Evolutionary conservation across 2,329 filamentous ascomycete species (phyloP), one percentile per base, ranked within the genome.

Genomic region (Verticillium longisporum): DNA sequence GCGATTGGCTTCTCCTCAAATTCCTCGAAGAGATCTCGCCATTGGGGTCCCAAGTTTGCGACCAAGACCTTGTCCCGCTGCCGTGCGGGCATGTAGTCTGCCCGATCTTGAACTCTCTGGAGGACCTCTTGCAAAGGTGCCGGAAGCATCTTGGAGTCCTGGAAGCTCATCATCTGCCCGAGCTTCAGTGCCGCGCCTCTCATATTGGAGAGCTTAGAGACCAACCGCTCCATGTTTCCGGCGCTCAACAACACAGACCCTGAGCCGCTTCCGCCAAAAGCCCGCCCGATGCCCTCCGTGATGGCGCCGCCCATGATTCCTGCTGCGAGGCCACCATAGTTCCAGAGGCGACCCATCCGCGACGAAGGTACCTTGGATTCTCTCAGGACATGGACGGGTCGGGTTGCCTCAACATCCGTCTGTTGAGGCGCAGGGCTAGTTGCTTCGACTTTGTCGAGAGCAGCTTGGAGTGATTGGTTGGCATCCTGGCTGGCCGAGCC

Each of bases 91-190:
- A 99, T 99, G 74, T 98, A 99, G 74, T 99, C 94, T 50, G 95
- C 95, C 61, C 91, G 88, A 73, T 99, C 95, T 72, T 99, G 95
- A 0, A 99, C 95, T 6, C 96, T 88, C 72, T 97, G 92, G 13
- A 99, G 79, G 1, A 99, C 92, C 69, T 94, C 85, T 66, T 96
- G 91, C 57, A 99, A 92, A 1, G 91, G 86, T 0, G 84, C 85
- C 0, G 95, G 95, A 10, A 99, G 84, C 87, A 97, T 92, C 74
- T 97, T 98, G 41, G 91, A 87, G 76, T 99, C 95, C 79, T 99
- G 95, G 71, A 99, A 95, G 73, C 92, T 97, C 81, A 99, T 89
- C 90, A 98, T 95, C 78, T 99, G 95, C 0, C 95, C 96, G 32
- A 99, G 77, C 77, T 99, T 99, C 53, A 99, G 80, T n/a, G 95